Evolutionary conservation across 345 rosid genomes (phyloP), one percentile per base, ranked within the genome.

Genomic region (Brassica nigra): DNA sequence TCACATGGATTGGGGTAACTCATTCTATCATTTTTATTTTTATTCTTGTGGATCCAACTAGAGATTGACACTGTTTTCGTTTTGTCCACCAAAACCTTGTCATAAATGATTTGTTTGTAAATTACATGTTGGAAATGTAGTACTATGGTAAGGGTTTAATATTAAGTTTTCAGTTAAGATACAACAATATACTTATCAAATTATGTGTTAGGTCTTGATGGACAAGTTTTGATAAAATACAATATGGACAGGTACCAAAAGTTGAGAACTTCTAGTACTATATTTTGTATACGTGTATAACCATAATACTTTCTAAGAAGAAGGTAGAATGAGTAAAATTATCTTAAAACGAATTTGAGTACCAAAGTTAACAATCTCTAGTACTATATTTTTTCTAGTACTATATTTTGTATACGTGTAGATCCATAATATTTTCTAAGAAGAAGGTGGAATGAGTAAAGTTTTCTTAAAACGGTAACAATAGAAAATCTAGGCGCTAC

Each of bases 401-500:
- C 27, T 23, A 23, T 23, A 23, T 55, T 49, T 55, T 55, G 59
- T 54, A 27, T 55, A 7, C 28, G 18, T n/a, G 57, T 49, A 49
- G 57, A n/a, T n/a, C 20, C 20, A 52, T 57, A 18, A 2, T 1
- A 58, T 23, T 3, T 23, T 20, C 14, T 57, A 18, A 58, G 20
- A 55, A 20, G 29, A 58, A 58, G 31, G 31, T 58, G 23, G 31
- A 59, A 59, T 10, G 63, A 27, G 63, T 10, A 59, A 57, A 20
- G 0, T 20, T 20, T 58, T 59, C 33, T 23, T 4, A 6, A 47
- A 62, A 14, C 10, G 66, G 15, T 39, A 3, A 5, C 55, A 39
- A 42, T 5, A 67, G 18, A 42, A 42, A 68, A 23, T 54, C 4
- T 4, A 39, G 27, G 36, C 28, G 5, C 23, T 61, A 89, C 97